Conservation (phyloP, 2,329 filamentous ascomycete species). For the Septoria petroselini region DNA sequence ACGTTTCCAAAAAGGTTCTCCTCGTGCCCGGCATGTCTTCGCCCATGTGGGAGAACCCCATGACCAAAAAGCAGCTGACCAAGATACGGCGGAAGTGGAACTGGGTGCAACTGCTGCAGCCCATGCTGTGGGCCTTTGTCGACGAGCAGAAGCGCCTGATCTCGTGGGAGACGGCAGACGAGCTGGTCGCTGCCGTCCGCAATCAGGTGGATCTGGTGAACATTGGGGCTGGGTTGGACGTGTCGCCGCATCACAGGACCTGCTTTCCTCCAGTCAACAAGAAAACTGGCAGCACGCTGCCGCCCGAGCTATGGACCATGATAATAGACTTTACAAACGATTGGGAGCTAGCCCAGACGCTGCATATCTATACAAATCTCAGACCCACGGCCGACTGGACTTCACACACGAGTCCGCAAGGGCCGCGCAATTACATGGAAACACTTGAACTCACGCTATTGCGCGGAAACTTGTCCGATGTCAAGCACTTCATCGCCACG, state of each 20-base stretch:
- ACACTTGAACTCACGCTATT: conserved; percentile 84
- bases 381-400: conserved; percentile 72
- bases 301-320: conserved; percentile 84
- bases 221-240: conserved; percentile 67
- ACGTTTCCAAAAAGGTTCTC: conserved; percentile 78
- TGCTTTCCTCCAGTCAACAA: conserved; percentile 37
- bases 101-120: conserved; percentile 78
- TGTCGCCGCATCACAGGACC: conserved; percentile 34
- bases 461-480: conserved; percentile 64
- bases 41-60: conserved; percentile 84
- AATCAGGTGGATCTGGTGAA: conserved; percentile 74
- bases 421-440: conserved; percentile 68
- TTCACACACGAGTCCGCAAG: conserved; percentile 59
- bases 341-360: conserved; percentile 82
- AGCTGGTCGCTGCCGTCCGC: conserved; percentile 70
- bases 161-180: conserved; percentile 61
- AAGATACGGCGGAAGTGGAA: conserved; percentile 82
- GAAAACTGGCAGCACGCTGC: conserved; percentile 51
- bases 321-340: conserved; percentile 81
- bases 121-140: conserved; percentile 75
- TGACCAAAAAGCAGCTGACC: conserved; percentile 81
- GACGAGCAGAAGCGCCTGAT: conserved; percentile 48
- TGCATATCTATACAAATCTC: conserved; percentile 77
- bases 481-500: conserved; percentile 69
- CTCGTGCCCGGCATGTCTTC: conserved; percentile 86